A percentile compares a stretch with the other conserved stretches of the same genome.
Evolutionary conservation across 2,329 filamentous ascomycete genomes (phyloP).

Genomic region (Periconia sp.): DNA sequence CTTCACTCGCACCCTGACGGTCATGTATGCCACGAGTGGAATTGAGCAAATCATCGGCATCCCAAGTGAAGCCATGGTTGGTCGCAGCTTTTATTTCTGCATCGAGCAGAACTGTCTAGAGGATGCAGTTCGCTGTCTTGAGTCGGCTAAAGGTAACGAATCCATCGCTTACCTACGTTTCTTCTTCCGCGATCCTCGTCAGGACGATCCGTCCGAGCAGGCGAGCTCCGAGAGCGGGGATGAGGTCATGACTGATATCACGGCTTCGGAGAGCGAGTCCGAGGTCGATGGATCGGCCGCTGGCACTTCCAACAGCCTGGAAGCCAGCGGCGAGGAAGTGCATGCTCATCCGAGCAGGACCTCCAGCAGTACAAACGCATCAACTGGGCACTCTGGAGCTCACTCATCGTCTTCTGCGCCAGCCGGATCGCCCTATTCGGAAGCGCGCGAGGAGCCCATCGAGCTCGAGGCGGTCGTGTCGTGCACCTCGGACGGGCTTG

Average conservation of each 20-base stretch:
- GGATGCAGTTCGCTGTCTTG: slow-evolving; percentile 78
- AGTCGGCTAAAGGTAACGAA: slow-evolving; percentile 87
- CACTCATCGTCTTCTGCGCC: slow-evolving; percentile 37
- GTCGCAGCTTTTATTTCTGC: slow-evolving; percentile 86
- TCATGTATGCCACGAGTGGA: slow-evolving; percentile 86
- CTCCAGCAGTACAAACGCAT: slow-evolving; percentile 55
- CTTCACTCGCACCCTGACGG: slow-evolving; percentile 79
- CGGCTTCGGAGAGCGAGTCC: slow-evolving; percentile 55
- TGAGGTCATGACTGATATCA: slow-evolving; percentile 55
- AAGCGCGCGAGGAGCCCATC: slow-evolving; percentile 52
- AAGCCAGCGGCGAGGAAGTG: slow-evolving; percentile 24
- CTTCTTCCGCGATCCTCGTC: slow-evolving; percentile 77
- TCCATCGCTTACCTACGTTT: slow-evolving; percentile 90
- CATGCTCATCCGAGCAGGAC: slow-evolving; percentile 44
- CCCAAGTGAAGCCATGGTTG: slow-evolving; percentile 69
- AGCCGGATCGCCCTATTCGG: slow-evolving; percentile 28
- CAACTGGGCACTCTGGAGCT: slow-evolving; percentile 30
- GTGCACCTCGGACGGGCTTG: slow-evolving; percentile 85
- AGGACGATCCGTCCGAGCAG: slow-evolving; percentile 48
- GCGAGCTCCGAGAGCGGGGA: slow-evolving; percentile 56
- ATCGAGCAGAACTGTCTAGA: slow-evolving; percentile 78
- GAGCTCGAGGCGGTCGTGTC: slow-evolving; percentile 91
- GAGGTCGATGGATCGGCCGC: slow-evolving; percentile 56
- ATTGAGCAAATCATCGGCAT: slow-evolving; percentile 78
- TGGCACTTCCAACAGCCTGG: slow-evolving; percentile 23